Base-by-base conservation (phyloP, 1,284 basidiomycete genomes). In the Rhodotorula sp. region DNA sequence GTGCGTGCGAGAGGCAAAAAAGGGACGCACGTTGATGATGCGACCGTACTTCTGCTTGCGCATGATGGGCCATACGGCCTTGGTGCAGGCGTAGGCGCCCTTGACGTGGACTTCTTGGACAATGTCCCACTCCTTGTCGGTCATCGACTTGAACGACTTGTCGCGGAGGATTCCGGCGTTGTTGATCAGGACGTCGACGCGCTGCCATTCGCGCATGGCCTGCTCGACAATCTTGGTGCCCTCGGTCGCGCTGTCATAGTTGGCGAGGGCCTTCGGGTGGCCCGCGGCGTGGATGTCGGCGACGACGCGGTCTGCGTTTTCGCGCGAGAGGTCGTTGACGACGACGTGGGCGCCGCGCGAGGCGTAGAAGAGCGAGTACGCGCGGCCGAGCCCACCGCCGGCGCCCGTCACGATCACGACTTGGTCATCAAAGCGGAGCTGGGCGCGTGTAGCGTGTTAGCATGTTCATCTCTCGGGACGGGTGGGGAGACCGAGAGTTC, bases 31-130 rank as follows among this genome's bases (percentile, higher is more conserved):
- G 83, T 95, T 97, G 78, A 98, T 85, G 73, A 98, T 85, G 65
- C 93, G 88, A 21, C 94, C 94, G 77, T 91, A 97, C 84, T 84
- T 76, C 31, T 75, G 78, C 80, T 92, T 91, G 78, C 92, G 87
- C 86, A 99, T 97, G 80, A 92, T 84, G 4, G 95, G 93, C 97
- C 95, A 99, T 48, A 89, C 93, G 58, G 97, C 95, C 81, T 95
- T 95, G 57, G 92, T 91, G 82, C 93, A 97, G n/a, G 93, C 85
- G 82, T 89, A 99, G 1, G 95, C 89, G 64, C 95, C 95, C 83
- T 95, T 97, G 74, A 99, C 84, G 81, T 99, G 97, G 28, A 99
- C 95, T 31, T 90, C 88, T 4, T 69, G 70, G 55, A 77, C 80
- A 52, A 80, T 77, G 73, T 82, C 80, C 79, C 80, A 83, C 70